Conservation (phyloP, 805 yeast genomes). For the Pichia exigua region DNA sequence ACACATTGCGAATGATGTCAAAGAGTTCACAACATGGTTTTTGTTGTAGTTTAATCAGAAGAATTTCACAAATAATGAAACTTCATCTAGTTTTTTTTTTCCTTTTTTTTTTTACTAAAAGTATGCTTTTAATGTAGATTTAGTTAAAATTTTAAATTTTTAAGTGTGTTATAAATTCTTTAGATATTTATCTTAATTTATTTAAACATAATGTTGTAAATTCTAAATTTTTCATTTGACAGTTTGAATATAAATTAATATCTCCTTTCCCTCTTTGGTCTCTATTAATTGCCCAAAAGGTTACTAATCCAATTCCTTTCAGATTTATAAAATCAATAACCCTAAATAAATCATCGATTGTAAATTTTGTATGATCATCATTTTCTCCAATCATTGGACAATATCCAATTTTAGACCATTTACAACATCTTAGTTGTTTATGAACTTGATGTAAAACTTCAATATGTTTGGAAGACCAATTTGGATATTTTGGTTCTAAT, state of each 20-base stretch:
- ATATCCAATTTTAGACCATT: conserved; percentile 23
- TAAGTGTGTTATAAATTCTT: background rate
- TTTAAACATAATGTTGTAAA: conserved; percentile 15
- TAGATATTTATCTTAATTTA: conserved; percentile 3
- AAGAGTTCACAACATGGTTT: too few species aligned
- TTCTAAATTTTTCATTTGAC: conserved; percentile 18
- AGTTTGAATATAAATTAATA: conserved; percentile 17
- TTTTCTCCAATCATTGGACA: conserved; percentile 31
- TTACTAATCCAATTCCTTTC: conserved; percentile 19
- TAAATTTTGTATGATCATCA: conserved; percentile 23
- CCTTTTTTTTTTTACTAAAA: too few species aligned
- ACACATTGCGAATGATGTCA: too few species aligned
- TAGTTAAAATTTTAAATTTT: too few species aligned
- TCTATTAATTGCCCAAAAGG: conserved; percentile 29
- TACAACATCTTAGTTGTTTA: conserved; percentile 8
- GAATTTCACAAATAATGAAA: too few species aligned
- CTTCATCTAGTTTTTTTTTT: too few species aligned
- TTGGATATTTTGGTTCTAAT: conserved; percentile 10
- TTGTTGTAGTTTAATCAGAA: too few species aligned
- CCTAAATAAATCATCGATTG: conserved; percentile 18
- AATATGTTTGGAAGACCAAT: conserved; percentile 26
- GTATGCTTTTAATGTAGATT: too few species aligned
- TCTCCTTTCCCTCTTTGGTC: conserved; percentile 18
- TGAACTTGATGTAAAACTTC: conserved; percentile 17
- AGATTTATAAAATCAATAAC: conserved; percentile 16